phyloP scores from a whole-genome alignment of 768 basidiomycete species.

The Serendipita vermifera region DNA sequence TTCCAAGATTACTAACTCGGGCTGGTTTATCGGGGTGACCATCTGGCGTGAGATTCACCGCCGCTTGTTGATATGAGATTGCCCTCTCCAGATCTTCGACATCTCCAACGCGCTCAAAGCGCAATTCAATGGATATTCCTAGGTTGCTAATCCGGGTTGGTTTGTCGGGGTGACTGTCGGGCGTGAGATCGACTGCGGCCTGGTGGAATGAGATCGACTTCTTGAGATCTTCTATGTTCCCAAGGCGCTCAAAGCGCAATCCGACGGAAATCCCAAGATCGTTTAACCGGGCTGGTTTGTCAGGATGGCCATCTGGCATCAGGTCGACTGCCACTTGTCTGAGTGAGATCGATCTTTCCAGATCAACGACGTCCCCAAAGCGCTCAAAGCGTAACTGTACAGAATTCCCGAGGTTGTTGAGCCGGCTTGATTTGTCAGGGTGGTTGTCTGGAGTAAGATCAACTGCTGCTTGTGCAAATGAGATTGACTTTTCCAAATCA shows the following conservation, averaged over 20 bases:
- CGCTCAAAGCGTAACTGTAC: neutral
- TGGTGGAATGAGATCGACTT: conserved; percentile 14
- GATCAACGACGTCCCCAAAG: conserved; percentile 18
- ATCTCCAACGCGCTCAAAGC: too few relatives aligned
- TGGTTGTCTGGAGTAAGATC: conserved; percentile 5
- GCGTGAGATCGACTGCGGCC: conserved; percentile 14
- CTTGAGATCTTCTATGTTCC: conserved; percentile 21
- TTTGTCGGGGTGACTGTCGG: conserved; percentile 10
- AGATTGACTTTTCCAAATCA: conserved; percentile 14
- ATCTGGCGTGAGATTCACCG: conserved; percentile 9
- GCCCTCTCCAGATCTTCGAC: too few relatives aligned
- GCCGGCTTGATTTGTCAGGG: neutral
- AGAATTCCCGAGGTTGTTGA: conserved; percentile 16
- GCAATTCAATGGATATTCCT: conserved; percentile 11
- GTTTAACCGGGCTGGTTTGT: conserved; percentile 3
- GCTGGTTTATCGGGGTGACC: neutral
- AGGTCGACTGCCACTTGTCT: conserved; percentile 13
- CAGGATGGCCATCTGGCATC: conserved; percentile 6
- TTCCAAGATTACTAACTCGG: conserved; percentile 15
- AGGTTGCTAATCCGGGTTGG: conserved; percentile 11
- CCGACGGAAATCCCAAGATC: conserved; percentile 20
- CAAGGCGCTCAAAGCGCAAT: conserved; percentile 18
- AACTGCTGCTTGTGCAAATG: neutral
- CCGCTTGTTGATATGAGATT: conserved; percentile 11
- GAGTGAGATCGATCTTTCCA: conserved; percentile 15